Evolutionary conservation across 1,284 basidiomycete species (phyloP).

Genomic region (Ustilago loliicola): DNA sequence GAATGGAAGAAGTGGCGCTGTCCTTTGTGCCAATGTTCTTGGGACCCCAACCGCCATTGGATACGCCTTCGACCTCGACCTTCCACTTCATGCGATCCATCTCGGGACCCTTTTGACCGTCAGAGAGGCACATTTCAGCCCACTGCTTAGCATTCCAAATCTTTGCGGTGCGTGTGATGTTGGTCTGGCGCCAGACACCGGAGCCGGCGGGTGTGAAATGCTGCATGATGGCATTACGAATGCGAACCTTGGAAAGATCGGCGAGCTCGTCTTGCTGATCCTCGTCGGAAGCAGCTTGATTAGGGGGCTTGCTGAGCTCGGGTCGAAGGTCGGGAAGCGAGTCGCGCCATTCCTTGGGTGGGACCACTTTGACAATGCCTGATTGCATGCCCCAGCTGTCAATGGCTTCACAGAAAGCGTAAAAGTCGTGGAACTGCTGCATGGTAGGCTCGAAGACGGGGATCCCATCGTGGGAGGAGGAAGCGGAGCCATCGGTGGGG

Average conservation of each 20-base stretch:
- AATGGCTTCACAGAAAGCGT: constrained; percentile 65
- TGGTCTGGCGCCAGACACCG: constrained; percentile 68
- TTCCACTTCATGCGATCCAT: constrained; percentile 65
- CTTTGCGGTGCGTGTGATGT: constrained; percentile 64
- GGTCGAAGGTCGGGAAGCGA: constrained; percentile 57
- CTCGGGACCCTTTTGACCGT: constrained; percentile 63
- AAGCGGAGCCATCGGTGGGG: constrained; percentile 36
- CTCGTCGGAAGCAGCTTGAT: constrained; percentile 6
- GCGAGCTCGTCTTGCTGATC: constrained; percentile 27
- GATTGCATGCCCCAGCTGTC: constrained; percentile 68
- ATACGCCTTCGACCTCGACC: constrained; percentile 53
- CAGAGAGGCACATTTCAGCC: constrained; percentile 59
- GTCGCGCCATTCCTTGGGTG: constrained; percentile 66
- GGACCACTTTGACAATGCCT: constrained; percentile 68
- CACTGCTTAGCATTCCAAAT: constrained; percentile 68
- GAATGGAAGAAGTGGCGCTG: constrained; percentile 24
- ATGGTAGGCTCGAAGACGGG: constrained; percentile 70
- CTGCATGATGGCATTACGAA: constrained; percentile 67
- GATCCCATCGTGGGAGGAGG: constrained; percentile 54
- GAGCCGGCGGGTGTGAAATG: constrained; percentile 64
- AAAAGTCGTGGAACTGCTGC: constrained; percentile 68
- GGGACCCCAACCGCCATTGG: constrained; percentile 54
- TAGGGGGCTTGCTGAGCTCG: constrained; percentile 11
- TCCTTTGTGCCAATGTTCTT: constrained; percentile 47
- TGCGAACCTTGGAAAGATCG: constrained; percentile 60